Percentiles rank a stretch among this genome's conserved stretches.
These are phyloP conservation scores for Wickerhamiella nectarea DNA, from an alignment of 805 yeast genomes.

Conservation along the genomic window DNA sequence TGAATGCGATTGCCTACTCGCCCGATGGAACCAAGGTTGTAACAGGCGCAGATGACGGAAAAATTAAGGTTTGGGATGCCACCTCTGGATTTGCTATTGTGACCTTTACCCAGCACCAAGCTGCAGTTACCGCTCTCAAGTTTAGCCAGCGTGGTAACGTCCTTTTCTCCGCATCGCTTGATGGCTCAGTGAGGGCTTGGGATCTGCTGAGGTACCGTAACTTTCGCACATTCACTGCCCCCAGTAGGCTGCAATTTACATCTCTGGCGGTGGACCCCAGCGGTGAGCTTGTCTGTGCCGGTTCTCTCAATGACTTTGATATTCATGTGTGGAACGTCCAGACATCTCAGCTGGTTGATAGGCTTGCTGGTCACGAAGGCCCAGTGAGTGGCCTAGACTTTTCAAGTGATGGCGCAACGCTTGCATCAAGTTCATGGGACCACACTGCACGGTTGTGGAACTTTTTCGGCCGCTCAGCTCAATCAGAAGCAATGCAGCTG, in stretches of 20 bases:
- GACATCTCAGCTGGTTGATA: slow-evolving; percentile 80
- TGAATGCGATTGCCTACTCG: slow-evolving; percentile 72
- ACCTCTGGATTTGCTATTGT: slow-evolving; percentile 82
- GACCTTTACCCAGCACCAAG: slow-evolving; percentile 81
- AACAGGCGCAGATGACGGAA: slow-evolving; percentile 94
- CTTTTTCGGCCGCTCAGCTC: slow-evolving; percentile 72
- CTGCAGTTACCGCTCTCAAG: slow-evolving; percentile 75
- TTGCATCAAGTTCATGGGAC: slow-evolving; percentile 95
- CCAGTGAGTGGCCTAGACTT: slow-evolving; percentile 82
- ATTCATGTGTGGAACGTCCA: slow-evolving; percentile 96
- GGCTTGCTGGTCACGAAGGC: slow-evolving; percentile 86
- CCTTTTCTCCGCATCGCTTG: slow-evolving; percentile 77
- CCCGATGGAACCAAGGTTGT: slow-evolving; percentile 90
- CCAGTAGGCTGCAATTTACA: slow-evolving; percentile 74
- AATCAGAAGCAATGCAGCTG: slow-evolving; percentile 81
- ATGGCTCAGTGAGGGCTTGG: slow-evolving; percentile 97
- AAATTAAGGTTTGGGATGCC: slow-evolving; percentile 92
- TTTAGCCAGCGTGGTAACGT: slow-evolving; percentile 88
- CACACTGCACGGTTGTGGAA: slow-evolving; percentile 88
- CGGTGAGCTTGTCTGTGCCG: slow-evolving; percentile 94
- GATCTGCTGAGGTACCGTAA: slow-evolving; percentile 86
- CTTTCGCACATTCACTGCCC: slow-evolving; percentile 87
- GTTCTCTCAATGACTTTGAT: slow-evolving; percentile 77
- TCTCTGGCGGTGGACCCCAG: slow-evolving; percentile 91
- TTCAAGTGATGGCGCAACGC: slow-evolving; percentile 60